Conservation (phyloP, 139 green algal species). For the Diplosphaera chodatii region DNA sequence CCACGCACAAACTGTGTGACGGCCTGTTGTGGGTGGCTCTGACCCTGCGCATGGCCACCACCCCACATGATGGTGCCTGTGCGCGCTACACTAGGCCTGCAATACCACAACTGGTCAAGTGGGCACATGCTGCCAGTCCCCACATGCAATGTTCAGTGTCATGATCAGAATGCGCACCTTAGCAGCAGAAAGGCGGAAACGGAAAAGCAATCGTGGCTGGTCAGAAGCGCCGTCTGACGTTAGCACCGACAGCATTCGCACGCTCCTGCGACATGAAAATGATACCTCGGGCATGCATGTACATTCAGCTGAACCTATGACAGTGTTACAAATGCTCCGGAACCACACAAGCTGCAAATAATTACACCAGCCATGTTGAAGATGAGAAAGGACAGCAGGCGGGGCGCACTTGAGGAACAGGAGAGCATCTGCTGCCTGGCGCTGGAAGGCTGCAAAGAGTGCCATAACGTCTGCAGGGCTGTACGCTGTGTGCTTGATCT, state of each 20-base stretch:
- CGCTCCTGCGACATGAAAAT: conserved; percentile 1
- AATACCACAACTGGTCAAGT: no score
- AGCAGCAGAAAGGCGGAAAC: background rate
- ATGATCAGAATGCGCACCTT: background rate
- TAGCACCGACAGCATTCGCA: background rate
- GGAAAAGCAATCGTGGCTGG: background rate
- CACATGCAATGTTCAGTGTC: no score
- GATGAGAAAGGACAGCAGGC: background rate
- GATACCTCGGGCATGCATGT: no score
- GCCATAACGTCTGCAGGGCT: conserved; percentile 20
- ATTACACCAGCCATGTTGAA: background rate
- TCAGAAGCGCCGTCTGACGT: background rate
- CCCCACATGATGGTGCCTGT: no score
- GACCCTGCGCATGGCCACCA: background rate
- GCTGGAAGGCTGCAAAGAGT: conserved; percentile 44
- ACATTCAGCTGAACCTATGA: no score
- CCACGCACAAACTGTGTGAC: background rate
- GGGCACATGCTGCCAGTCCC: no score
- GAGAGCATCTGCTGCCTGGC: conserved; percentile 44
- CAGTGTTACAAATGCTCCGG: no score
- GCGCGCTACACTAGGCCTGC: no score
- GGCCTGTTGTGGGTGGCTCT: background rate
- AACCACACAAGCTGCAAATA: no score
- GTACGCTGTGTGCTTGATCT: conserved; percentile 60
- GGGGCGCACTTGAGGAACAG: conserved; percentile 69